A percentile compares a stretch with the other conserved stretches of the same genome.
Evolutionary conservation across 2,329 filamentous ascomycete genomes (phyloP).

Genomic region (Phaeoacremonium minimum): DNA sequence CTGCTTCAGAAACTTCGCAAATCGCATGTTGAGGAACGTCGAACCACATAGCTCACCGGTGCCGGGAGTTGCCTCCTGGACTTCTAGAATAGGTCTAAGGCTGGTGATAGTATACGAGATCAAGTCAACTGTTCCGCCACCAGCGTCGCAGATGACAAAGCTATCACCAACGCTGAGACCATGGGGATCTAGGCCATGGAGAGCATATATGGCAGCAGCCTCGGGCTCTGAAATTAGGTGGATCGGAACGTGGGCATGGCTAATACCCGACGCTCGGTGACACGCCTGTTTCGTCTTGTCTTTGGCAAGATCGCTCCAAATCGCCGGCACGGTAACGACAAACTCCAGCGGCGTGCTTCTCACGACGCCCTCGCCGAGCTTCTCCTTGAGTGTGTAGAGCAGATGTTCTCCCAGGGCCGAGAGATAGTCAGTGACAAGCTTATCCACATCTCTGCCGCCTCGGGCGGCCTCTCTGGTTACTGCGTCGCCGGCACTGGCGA

Average conservation of each 20-base stretch:
- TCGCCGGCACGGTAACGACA: slow-evolving; percentile 53
- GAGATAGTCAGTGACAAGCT: slow-evolving; percentile 43
- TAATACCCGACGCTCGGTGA: slow-evolving; percentile 27
- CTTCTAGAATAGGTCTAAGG: slow-evolving; percentile 35
- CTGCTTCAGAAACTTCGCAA: slow-evolving; percentile 18
- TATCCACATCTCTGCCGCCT: slow-evolving; percentile 28
- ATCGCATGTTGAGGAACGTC: slow-evolving; percentile 32
- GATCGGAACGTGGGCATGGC: slow-evolving; percentile 25
- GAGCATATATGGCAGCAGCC: slow-evolving; percentile 45
- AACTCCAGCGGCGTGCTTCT: slow-evolving; percentile 43
- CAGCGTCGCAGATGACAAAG: slow-evolving; percentile 22
- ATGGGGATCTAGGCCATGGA: slow-evolving; percentile 36
- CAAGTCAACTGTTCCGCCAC: slow-evolving; percentile 28
- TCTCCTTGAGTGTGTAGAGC: slow-evolving; percentile 34
- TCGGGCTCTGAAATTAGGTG: slow-evolving; percentile 50
- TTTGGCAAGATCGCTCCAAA: slow-evolving; percentile 53
- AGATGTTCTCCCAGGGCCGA: slow-evolving; percentile 44
- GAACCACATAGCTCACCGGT: slow-evolving; percentile 31
- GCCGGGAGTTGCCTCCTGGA: slow-evolving; percentile 44
- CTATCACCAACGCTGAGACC: slow-evolving; percentile 23
- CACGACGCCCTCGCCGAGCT: slow-evolving; percentile 35
- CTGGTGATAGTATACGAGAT: slow-evolving; percentile 29
- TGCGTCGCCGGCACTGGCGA: slow-evolving; percentile 24
- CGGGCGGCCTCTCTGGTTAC: slow-evolving; percentile 18
- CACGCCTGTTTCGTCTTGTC: slow-evolving; percentile 42